These are phyloP conservation scores for Russula olivacea DNA, from an alignment of 768 basidiomycete species.

Conservation along the genomic window DNA sequence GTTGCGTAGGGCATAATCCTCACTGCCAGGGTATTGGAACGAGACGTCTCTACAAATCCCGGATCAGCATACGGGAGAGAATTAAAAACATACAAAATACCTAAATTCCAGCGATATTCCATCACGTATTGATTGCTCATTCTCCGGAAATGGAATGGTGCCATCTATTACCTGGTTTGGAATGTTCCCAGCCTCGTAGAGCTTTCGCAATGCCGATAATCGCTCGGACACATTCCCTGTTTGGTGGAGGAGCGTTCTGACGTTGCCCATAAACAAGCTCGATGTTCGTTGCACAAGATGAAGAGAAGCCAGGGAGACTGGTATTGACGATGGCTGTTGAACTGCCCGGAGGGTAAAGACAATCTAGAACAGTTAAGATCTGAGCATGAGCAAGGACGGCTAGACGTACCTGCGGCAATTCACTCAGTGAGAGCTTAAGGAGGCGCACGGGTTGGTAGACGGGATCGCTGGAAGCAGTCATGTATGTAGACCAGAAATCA, in stretches of 20 bases:
- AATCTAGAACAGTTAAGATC: conserved; percentile 11
- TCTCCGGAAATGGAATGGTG: conserved; percentile 34
- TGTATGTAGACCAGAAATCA: conserved; percentile 13
- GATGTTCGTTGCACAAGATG: conserved; percentile 53
- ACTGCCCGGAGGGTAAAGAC: conserved; percentile 26
- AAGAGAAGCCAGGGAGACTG: conserved; percentile 29
- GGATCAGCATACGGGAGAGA: conserved; percentile 25
- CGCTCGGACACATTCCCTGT: conserved; percentile 52
- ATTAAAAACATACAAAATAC: conserved; percentile 31
- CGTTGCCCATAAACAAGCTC: conserved; percentile 41
- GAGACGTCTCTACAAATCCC: conserved; percentile 50
- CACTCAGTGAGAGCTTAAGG: conserved; percentile 3
- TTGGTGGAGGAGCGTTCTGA: conserved; percentile 47
- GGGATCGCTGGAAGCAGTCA: background rate
- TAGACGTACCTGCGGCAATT: conserved; percentile 22
- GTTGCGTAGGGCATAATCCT: conserved; percentile 47
- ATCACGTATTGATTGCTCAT: conserved; percentile 16
- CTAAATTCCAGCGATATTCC: conserved; percentile 56
- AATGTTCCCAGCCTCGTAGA: conserved; percentile 62
- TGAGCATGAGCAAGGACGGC: background rate
- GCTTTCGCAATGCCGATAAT: conserved; percentile 47
- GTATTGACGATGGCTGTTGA: conserved; percentile 24
- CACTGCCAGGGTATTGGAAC: conserved; percentile 58
- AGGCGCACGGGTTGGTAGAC: conserved; percentile 1
- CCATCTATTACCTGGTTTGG: conserved; percentile 56